phyloP scores from a whole-genome alignment of 2,329 filamentous ascomycete genomes.

The Hypoxylon sp. region DNA sequence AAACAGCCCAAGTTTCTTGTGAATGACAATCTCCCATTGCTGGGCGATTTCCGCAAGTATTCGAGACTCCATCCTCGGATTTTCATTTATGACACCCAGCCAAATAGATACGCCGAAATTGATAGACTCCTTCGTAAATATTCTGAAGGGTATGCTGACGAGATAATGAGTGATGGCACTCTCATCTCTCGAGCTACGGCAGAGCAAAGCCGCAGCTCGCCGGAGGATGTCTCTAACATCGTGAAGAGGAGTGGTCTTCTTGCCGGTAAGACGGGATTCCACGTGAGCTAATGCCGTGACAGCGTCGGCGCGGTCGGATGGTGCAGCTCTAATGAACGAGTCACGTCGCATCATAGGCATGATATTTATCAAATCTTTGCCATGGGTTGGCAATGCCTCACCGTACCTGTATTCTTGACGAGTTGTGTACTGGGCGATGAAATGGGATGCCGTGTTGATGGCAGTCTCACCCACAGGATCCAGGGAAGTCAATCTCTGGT shows the following conservation, averaged over 20 bases:
- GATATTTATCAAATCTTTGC: conserved; percentile 73
- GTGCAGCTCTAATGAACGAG: conserved; percentile 65
- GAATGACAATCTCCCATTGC: conserved; percentile 89
- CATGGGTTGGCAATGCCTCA: conserved; percentile 78
- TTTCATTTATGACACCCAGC: conserved; percentile 97
- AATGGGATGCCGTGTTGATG: conserved; percentile 94
- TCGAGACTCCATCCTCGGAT: conserved; percentile 86
- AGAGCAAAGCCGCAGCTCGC: conserved; percentile 87
- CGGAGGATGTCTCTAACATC: conserved; percentile 87
- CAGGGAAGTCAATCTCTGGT: conserved; percentile 87
- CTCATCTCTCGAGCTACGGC: conserved; percentile 80
- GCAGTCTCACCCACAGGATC: conserved; percentile 78
- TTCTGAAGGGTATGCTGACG: conserved; percentile 90
- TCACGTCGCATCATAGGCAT: conserved; percentile 67
- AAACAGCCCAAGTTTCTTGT: conserved; percentile 84
- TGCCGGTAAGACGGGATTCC: conserved; percentile 76
- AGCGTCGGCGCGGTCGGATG: conserved; percentile 69
- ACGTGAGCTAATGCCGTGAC: conserved; percentile 78
- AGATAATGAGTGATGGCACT: conserved; percentile 86
- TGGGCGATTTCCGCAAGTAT: conserved; percentile 89
- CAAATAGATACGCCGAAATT: conserved; percentile 95
- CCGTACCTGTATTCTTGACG: conserved; percentile 95
- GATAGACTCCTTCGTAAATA: conserved; percentile 95
- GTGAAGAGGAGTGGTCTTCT: conserved; percentile 76
- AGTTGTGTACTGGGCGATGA: conserved; percentile 96